Evolutionary conservation across 306 rosid genomes (phyloP), one percentile per base, ranked within the genome.

Genomic region (Elaeagnus macrophylla): DNA sequence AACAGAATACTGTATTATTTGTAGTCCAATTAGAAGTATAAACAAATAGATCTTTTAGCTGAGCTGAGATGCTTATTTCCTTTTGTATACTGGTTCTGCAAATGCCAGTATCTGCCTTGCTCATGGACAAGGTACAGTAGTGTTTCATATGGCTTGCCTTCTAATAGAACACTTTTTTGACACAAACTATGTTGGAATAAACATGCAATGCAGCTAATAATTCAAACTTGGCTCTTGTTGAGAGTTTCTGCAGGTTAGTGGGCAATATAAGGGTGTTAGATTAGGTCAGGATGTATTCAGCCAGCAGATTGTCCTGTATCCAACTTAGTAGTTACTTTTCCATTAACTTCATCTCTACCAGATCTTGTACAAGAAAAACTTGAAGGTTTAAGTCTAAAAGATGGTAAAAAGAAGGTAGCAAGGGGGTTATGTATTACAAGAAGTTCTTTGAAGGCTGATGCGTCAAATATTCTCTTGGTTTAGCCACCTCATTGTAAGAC

Each of bases 401-500:
- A 76, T 48, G 52, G 55, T 69, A 70, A 80, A 62, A 76, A n/a
- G n/a, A n/a, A 67, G 72, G 84, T 87, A 65, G 96, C 96, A 10
- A 79, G 99, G 79, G 99, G 95, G 68, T 82, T 91, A 71, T 91
- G 96, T 70, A 58, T 91, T 65, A 78, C 94, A 37, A 74, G 57
- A 64, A 60, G 75, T 60, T 79, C 99, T 68, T 67, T 91, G 61
- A 83, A 74, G 73, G 70, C 81, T 65, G 84, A 77, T 61, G 53
- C 76, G 49, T 62, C 77, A 52, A 84, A 73, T 76, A 80, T 77
- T 62, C 69, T 81, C 46, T 71, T 87, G 74, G 84, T 82, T 47
- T 87, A 75, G 67, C 96, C 96, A 75, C 96, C 96, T 68, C 69
- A 81, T 79, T 73, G 99, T 91, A 77, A 84, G 94, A 68, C 14